These are phyloP conservation scores for Rhodamnia rubescens DNA, from an alignment of 345 rosid species.

Conservation along the genomic window DNA sequence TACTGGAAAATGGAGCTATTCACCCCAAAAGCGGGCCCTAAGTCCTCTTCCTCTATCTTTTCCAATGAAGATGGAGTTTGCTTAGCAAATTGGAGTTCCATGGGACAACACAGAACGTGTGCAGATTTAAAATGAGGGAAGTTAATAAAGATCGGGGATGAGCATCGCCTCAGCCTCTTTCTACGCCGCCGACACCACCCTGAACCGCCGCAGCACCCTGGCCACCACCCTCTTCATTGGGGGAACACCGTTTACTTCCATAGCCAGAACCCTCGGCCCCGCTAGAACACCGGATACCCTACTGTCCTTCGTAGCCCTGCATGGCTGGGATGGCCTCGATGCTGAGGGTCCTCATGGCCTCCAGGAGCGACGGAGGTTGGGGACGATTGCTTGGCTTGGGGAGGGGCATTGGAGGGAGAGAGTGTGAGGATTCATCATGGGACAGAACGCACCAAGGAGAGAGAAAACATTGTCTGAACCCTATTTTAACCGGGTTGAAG, in stretches of 20 bases:
- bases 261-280: too few species aligned
- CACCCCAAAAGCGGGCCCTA: neutral
- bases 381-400: neutral
- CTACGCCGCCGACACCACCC: too few species aligned
- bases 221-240: too few species aligned
- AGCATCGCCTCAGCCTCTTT: too few species aligned
- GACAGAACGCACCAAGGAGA: neutral
- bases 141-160: too few species aligned
- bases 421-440: neutral
- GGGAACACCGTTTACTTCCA: too few species aligned
- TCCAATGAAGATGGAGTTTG: neutral
- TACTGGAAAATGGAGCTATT: neutral
- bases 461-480: neutral
- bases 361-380: neutral
- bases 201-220: too few species aligned
- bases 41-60: neutral
- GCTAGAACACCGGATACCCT: too few species aligned
- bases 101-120: neutral
- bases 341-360: neutral
- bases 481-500: neutral
- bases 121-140: neutral
- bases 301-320: neutral
- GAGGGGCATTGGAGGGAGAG: neutral
- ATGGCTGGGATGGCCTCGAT: too few species aligned
- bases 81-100: neutral